Base-by-base conservation (phyloP, 2,329 filamentous ascomycete species). In the Talaromyces verruculosus region DNA sequence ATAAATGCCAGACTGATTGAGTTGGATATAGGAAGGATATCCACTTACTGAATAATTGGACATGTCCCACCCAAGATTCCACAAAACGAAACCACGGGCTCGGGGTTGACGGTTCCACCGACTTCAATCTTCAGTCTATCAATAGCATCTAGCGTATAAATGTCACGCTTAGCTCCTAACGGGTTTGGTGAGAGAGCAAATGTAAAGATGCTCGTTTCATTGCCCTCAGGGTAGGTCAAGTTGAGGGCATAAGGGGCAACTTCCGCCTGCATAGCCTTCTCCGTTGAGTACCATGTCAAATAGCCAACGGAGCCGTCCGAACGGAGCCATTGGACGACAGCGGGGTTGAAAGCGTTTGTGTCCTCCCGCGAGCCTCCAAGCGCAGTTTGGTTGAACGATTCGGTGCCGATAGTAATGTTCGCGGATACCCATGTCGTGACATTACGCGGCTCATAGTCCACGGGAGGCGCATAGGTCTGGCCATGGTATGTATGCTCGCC, bases 401-500 rank as follows among this genome's bases (percentile, higher is more conserved):
- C 83, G 0, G 84, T 85, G 43, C 87, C 87, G 67, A 89, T 88
- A 7, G 83, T 87, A 10, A 89, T 76, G 33, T 84, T 82, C 2
- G 81, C 74, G 0, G 84, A 83, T 0, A 89, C 70, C 84, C 85
- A 89, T 7, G 84, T 81, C 0, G 84, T 84, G 67, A 88, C 84
- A 69, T 89, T 88, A n/a, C 87, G 82, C 0, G 83, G 81, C 15
- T 80, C 81, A 0, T 78, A 78, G 71, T 89, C 87, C 60, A 82
- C 87, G 0, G 87, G 86, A 0, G 86, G 86, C 0, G 85, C 85
- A 71, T 82, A 87, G 0, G 86, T 83, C 4, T 82, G 82, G 0
- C 82, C 83, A 0, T 70, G 77, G 61, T 85, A 87, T 0, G 75
- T 81, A 69, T 84, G 85, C 58, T 87, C 83, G 0, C 82, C 85